Evolutionary conservation across 768 basidiomycete genomes (phyloP), one percentile per base, ranked within the genome.

Genomic region (Boletus vinaceobasis): DNA sequence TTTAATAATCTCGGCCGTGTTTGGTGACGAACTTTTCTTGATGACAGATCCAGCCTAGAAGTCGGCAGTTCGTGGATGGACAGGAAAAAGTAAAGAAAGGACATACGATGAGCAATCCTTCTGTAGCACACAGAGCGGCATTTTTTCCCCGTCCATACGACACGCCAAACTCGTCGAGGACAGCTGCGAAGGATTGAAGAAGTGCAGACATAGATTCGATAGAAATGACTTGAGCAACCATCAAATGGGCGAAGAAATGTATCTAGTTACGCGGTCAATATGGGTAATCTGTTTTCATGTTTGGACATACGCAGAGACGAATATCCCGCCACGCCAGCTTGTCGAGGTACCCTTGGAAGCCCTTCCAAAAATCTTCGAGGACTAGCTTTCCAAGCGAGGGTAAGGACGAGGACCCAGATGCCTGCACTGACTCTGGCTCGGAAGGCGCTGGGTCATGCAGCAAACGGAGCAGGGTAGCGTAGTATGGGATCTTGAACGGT

Each of bases 401-500:
- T 38, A 45, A 29, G 15, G 70, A 50, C 15, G 71, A 68, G 7
- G 70, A 69, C 17, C 62, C 66, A 13, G 73, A 71, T 4, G 64
- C 50, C n/a, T 56, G 59, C 1, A 52, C 55, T 7, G 52, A 52
- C 2, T 69, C 68, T 33, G 72, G 71, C 38, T 77, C 80, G 37
- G 71, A 62, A 17, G 64, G 57, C 11, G 62, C 54, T 36, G 70
- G 75, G 62, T 83, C 79, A 61, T 84, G 79, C 37, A 98, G 75
- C 37, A 85, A 72, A 21, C 86, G 80, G 45, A 97, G 77, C 17
- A 98, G 73, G 11, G 90, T 83, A 13, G 91, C 91, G 71, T 93
- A 94, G 66, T 85, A 89, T 0, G 93, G 88, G 35, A 91, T 88
- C 77, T 98, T 99, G 77, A 85, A 94, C 0, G 95, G 94, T 63